Base-by-base conservation (phyloP, 176 grass and related monocot genomes). In the Aegilops speltoides region DNA sequence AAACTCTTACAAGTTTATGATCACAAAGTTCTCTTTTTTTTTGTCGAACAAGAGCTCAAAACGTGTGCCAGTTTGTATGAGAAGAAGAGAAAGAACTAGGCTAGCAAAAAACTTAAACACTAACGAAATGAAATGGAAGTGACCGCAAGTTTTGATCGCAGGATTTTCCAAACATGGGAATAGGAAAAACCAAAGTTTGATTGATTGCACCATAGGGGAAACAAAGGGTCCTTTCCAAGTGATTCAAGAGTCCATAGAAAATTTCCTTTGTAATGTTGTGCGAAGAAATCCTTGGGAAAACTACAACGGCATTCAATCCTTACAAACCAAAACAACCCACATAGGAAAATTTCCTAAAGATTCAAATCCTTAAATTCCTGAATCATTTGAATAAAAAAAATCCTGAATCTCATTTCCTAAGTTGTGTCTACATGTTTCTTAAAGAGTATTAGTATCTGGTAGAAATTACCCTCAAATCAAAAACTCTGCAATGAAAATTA, bases 401-500 rank as follows among this genome's bases (percentile, higher is more conserved):
- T 23, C 41, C n/a, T 2, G 75, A 20, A 28, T 29, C 38, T 28
- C 10, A 48, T 64, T 80, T 37, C 29, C 59, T 38, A 79, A n/a
- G 10, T 32, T 54, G 43, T 0, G 34, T 52, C 61, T 1, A 64
- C 37, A 74, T 81, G 25, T 86, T 69, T 78, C 5, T 45, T 66
- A 65, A 77, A 13, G 63, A 57, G 10, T 59, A 26, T 6, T 29
- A 79, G 20, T 78, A 25, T n/a, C 22, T 70, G 48, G 46, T 77
- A 34, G 32, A 12, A 48, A 43, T 1, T 36, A 83, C 41, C 41
- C 64, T 83, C 15, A 22, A 78, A 68, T 61, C 70, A 88, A 83
- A 88, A 83, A 62, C 36, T 61, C 63, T 25, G 23, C 63, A 34
- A 59, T 26, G 14, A 67, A 69, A 78, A 78, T 32, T 77, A 40